A percentile compares a stretch with the other conserved stretches of the same genome.
Conservation (phyloP, 176 grass and related monocot genomes). For the Secale cereale region DNA sequence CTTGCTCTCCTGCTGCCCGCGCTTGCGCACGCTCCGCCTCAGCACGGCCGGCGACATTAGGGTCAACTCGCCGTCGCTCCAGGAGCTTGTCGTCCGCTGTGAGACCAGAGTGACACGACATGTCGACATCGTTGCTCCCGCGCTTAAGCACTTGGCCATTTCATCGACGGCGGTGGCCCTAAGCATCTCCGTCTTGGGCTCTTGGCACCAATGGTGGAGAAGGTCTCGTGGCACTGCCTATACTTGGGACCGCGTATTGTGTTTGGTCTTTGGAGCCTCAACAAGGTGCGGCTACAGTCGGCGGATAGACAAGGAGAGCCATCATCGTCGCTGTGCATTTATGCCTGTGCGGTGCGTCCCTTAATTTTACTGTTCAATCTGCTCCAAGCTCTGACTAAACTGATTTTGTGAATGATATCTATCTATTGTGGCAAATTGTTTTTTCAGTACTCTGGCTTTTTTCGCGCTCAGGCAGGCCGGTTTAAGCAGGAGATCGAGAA, state of each 20-base stretch:
- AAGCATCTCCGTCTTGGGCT: not conserved
- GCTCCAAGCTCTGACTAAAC: not conserved
- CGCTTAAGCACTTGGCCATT: not conserved
- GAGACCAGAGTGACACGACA: not conserved
- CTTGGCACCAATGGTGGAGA: not conserved
- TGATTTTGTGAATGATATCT: not conserved
- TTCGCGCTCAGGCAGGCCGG: too few species aligned
- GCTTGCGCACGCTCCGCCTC: not conserved
- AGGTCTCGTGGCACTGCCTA: not conserved
- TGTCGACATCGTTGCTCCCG: not conserved
- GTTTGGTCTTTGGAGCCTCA: not conserved
- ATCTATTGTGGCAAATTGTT: not conserved
- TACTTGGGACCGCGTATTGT: not conserved
- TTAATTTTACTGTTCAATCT: too few species aligned
- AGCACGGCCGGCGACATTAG: not conserved
- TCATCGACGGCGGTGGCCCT: not conserved
- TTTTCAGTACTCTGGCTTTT: not conserved
- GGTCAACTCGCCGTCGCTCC: not conserved
- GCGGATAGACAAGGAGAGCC: not conserved
- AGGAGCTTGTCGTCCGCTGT: not conserved
- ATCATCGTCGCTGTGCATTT: not conserved
- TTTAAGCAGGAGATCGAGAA: not conserved
- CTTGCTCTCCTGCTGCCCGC: not conserved
- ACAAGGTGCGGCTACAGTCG: not conserved
- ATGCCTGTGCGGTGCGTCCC: not conserved